phyloP scores from a whole-genome alignment of 495 filamentous ascomycete species.

The Darksidea phi region DNA sequence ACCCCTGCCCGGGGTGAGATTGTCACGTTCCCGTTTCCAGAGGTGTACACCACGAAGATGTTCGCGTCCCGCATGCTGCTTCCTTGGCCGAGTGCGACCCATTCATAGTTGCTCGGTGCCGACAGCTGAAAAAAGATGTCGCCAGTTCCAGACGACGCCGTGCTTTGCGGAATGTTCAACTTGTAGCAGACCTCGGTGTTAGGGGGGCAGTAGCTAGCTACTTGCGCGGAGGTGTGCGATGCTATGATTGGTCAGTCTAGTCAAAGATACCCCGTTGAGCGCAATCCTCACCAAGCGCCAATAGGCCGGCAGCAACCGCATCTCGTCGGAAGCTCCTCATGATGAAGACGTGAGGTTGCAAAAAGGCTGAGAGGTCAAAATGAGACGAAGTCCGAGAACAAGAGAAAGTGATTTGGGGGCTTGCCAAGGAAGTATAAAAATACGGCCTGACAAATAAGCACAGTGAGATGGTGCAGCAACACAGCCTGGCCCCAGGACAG shows the following conservation, averaged over 20 bases:
- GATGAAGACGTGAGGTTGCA: neutral
- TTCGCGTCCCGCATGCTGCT: constrained; percentile 39
- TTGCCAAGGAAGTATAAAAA: constrained; percentile 23
- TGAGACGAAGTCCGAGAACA: neutral
- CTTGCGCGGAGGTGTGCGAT: constrained; percentile 29
- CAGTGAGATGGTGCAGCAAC: constrained; percentile 1
- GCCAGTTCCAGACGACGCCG: constrained; percentile 40
- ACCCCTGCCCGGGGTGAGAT: constrained; percentile 40
- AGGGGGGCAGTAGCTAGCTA: constrained; percentile 32
- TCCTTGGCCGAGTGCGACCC: constrained; percentile 45
- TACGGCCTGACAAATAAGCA: constrained; percentile 1
- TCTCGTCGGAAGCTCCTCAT: neutral
- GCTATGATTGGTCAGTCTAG: constrained; percentile 19
- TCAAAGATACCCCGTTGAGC: neutral
- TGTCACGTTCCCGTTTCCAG: constrained; percentile 41
- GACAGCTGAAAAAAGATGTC: constrained; percentile 47
- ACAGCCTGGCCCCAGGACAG: neutral
- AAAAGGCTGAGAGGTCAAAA: neutral
- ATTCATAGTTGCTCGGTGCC: constrained; percentile 41
- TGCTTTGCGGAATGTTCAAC: constrained; percentile 42
- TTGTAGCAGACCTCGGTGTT: constrained; percentile 39
- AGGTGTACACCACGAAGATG: constrained; percentile 47
- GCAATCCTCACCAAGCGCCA: constrained; percentile 22
- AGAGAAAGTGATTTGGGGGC: constrained; percentile 4
- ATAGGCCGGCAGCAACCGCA: constrained; percentile 13